Evolutionary conservation across 1,139 yeast species (phyloP).

Genomic region (Protomyces gravidus): DNA sequence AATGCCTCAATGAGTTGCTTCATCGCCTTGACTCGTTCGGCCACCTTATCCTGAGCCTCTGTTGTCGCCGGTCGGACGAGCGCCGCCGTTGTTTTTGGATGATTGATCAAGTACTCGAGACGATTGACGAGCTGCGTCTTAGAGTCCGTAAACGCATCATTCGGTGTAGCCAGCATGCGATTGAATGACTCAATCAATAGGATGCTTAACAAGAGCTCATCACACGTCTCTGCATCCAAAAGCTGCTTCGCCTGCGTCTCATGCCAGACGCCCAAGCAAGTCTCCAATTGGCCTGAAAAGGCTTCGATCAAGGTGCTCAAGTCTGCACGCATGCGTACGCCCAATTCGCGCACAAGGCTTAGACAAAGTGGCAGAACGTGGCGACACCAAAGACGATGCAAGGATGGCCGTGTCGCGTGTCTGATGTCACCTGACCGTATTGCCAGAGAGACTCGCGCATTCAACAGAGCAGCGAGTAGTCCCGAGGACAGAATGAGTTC

Average conservation of each 20-base stretch:
- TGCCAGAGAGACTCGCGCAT: not conserved
- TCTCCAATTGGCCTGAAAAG: slow-evolving; percentile 7
- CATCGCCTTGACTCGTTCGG: not conserved
- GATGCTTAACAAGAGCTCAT: slow-evolving; percentile 3
- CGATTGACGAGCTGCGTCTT: not conserved
- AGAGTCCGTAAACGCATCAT: not conserved
- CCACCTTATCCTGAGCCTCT: not conserved
- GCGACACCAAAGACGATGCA: not conserved
- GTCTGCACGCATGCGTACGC: slow-evolving; percentile 12
- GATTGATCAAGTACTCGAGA: slow-evolving; percentile 14
- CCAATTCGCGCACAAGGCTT: slow-evolving; percentile 8
- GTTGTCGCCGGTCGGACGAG: not conserved
- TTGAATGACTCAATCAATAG: slow-evolving; percentile 10
- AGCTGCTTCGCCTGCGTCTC: not conserved
- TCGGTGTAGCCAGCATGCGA: slow-evolving; percentile 4
- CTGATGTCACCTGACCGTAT: not conserved
- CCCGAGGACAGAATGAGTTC: not conserved
- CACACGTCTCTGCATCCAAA: not conserved
- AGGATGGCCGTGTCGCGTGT: not conserved
- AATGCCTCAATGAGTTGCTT: not conserved
- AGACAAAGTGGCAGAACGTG: slow-evolving; percentile 9
- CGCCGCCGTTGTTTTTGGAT: slow-evolving; percentile 13
- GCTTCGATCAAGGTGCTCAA: slow-evolving; percentile 3
- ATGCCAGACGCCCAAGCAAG: slow-evolving; percentile 6
- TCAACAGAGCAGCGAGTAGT: not conserved